phyloP scores from a whole-genome alignment of 495 filamentous ascomycete genomes.

The Aspergillus carlsbadensis region DNA sequence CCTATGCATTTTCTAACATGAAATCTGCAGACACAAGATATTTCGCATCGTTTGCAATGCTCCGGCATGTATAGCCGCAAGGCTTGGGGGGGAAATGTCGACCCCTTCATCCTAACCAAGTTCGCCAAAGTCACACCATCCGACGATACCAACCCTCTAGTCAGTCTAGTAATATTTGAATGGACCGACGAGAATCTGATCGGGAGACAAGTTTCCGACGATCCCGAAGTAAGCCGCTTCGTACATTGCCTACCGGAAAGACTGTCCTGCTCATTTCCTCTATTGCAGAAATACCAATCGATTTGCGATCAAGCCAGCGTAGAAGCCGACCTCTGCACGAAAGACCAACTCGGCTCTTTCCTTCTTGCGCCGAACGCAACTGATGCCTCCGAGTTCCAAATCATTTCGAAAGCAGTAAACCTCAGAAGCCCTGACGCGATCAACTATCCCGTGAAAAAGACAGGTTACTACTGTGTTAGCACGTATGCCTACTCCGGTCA shows the following conservation, averaged over 20 bases:
- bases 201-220: constrained; percentile 48
- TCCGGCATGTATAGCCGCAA: constrained; percentile 95
- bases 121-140: constrained; percentile 62
- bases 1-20: constrained; percentile 15
- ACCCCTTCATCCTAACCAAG: constrained; percentile 85
- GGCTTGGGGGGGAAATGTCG: constrained; percentile 82
- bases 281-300: constrained; percentile 57
- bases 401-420: constrained; percentile 77
- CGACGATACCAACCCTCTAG: constrained; percentile 64
- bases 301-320: constrained; percentile 75
- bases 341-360: constrained; percentile 77
- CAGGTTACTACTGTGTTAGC: constrained; percentile 94
- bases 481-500: constrained; percentile 61
- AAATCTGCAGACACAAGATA: constrained; percentile 63
- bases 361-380: constrained; percentile 74
- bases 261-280: constrained; percentile 18
- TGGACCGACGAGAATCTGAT: constrained; percentile 82
- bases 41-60: constrained; percentile 81
- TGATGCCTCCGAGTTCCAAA: constrained; percentile 62
- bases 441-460: constrained; percentile 79
- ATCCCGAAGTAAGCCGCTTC: constrained; percentile 31
- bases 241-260: background rate
- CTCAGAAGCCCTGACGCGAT: constrained; percentile 71
- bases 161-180: constrained; percentile 90
- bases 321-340: constrained; percentile 65